Evolutionary conservation across 2,329 filamentous ascomycete genomes (phyloP).

Genomic region (Penicillium sp.): DNA sequence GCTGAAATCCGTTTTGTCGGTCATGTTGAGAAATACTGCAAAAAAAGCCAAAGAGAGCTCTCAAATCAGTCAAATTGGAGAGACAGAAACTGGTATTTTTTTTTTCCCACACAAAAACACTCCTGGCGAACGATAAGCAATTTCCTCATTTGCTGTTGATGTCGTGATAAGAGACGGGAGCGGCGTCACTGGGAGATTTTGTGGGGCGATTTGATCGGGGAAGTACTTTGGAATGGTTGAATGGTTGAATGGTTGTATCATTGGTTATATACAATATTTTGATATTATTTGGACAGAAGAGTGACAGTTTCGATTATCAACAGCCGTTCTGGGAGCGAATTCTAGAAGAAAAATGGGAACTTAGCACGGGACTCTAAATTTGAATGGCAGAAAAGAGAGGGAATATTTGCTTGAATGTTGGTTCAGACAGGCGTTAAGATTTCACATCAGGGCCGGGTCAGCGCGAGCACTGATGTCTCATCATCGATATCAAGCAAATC

Average conservation of each 20-base stretch:
- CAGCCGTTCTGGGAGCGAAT: not conserved
- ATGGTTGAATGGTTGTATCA: not conserved
- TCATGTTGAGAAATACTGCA: not conserved
- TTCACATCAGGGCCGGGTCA: not conserved
- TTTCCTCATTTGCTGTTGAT: constrained; percentile 22
- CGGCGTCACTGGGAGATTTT: constrained; percentile 1
- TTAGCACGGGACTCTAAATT: not conserved
- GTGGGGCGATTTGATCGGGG: not conserved
- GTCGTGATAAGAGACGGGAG: constrained; percentile 22
- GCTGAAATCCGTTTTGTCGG: constrained; percentile 4
- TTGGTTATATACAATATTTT: not conserved
- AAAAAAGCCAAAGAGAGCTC: not conserved
- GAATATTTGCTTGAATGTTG: not conserved
- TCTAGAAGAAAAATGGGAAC: not conserved
- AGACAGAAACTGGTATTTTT: not conserved
- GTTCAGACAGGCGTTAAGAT: not conserved
- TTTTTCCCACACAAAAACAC: not conserved
- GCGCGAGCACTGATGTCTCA: not conserved
- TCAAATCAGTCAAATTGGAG: not conserved
- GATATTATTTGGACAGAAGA: not conserved
- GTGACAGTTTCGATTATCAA: not conserved
- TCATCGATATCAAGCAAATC: not conserved
- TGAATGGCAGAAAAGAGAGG: not conserved
- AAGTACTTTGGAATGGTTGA: not conserved
- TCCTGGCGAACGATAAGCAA: not conserved